Evolutionary conservation across 2,329 filamentous ascomycete genomes (phyloP), one percentile per base, ranked within the genome.

Genomic region (Neurospora crassa): DNA sequence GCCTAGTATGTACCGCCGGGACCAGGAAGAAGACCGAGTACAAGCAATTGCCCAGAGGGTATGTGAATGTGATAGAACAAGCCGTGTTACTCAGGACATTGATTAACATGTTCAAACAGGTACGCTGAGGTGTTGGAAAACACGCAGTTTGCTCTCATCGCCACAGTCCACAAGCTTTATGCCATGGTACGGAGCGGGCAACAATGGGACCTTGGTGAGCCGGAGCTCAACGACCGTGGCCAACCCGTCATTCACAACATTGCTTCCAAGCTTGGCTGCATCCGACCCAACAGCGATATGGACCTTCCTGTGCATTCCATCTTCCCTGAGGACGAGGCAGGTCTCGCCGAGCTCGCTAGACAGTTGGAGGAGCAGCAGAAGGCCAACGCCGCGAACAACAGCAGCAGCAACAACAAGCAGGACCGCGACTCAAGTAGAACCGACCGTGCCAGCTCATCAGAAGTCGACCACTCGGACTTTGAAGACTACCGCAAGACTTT

Each of bases 21-120:
- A 85, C 87, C 16, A 82, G 88, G 73, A 90, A 90, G 77, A 90
- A 90, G 86, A 88, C 87, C n/a, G 88, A 90, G 76, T 90, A 88
- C 78, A 90, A 90, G 81, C 88, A 90, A 79, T 78, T 90, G 67
- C 88, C 88, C 12, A 81, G 86, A 82, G 88, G 88, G 84, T 89
- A 83, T 18, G 63, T 20, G 12, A 24, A 78, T 29, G 8, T 63
- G 18, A 68, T 10, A 20, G 10, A 20, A 63, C 67, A 40, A 40
- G 37, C 43, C 11, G 14, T 59, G 47, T 53, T 53, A 68, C 11
- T 41, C 18, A 24, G n/a, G 29, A 29, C 43, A 63, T 24, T 72
- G 59, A 74, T 74, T 76, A 42, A 72, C 69, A 69, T 29, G 40
- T 20, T 72, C 67, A 42, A 70, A 12, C 74, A 89, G 87, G 70